Evolutionary conservation across 139 green algal species (phyloP).

Genomic region (Chlorella sp.): DNA sequence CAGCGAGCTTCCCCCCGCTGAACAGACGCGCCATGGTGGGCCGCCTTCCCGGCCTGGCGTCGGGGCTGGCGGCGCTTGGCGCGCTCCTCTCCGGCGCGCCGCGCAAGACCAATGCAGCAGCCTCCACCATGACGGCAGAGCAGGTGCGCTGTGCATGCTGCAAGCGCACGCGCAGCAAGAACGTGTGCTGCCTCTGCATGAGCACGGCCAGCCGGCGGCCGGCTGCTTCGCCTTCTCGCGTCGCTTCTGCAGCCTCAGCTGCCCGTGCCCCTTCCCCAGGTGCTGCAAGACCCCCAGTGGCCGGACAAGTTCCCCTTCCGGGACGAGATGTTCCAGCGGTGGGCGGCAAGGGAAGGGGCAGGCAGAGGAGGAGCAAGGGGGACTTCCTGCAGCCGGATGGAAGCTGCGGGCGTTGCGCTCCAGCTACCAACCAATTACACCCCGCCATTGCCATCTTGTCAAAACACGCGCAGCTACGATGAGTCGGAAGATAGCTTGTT

Average conservation of each 20-base stretch:
- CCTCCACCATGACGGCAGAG: neutral
- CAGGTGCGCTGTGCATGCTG: neutral
- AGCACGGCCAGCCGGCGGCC: neutral
- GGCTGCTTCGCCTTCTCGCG: neutral
- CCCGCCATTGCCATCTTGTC: no score
- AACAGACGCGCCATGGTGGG: neutral
- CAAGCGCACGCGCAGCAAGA: neutral
- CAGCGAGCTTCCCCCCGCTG: neutral
- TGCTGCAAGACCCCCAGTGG: slow-evolving; percentile 73
- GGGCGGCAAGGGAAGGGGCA: no score
- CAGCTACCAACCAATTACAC: no score
- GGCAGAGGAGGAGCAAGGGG: no score
- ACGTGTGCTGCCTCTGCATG: neutral
- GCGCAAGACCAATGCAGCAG: neutral
- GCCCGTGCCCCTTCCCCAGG: slow-evolving; percentile 27
- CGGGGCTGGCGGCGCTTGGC: neutral
- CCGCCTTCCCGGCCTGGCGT: neutral
- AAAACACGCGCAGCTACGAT: slow-evolving; percentile 19
- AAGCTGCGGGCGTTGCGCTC: no score
- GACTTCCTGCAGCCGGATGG: no score
- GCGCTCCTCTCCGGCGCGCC: no score
- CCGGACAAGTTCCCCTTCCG: slow-evolving; percentile 77
- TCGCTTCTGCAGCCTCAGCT: neutral
- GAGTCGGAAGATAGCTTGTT: slow-evolving; percentile 54
- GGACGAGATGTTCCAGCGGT: slow-evolving; percentile 59